Percentiles rank a stretch among this genome's conserved stretches.
Conservation (phyloP, 2,329 filamentous ascomycete species). For the Microdochium nivale region DNA sequence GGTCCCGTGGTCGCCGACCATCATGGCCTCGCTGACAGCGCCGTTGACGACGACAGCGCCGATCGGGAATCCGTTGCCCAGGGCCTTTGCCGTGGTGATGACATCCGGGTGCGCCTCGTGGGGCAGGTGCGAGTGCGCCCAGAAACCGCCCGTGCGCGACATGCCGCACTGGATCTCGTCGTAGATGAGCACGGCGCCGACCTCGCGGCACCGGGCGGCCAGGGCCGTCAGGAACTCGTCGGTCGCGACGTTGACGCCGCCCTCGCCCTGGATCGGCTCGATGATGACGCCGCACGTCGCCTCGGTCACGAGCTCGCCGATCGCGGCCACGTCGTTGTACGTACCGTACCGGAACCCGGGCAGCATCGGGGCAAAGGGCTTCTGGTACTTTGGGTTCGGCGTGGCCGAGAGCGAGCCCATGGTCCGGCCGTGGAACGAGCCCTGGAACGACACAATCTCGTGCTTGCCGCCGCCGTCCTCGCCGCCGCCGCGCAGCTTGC, state of each 20-base stretch:
- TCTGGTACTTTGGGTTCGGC: slow-evolving; percentile 95
- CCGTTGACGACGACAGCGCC: slow-evolving; percentile 62
- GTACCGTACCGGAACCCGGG: slow-evolving; percentile 83
- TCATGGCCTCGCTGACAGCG: slow-evolving; percentile 57
- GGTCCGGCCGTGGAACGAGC: slow-evolving; percentile 91
- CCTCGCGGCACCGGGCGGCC: slow-evolving; percentile 74
- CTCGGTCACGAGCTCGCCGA: slow-evolving; percentile 69
- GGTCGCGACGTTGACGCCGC: slow-evolving; percentile 77
- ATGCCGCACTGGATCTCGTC: slow-evolving; percentile 98
- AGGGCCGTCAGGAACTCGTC: slow-evolving; percentile 78
- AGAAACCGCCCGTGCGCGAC: slow-evolving; percentile 76
- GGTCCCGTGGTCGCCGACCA: slow-evolving; percentile 78
- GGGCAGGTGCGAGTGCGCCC: slow-evolving; percentile 72
- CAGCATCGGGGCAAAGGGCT: slow-evolving; percentile 90
- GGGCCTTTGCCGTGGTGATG: slow-evolving; percentile 87
- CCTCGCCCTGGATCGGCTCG: slow-evolving; percentile 96
- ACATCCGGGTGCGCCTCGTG: slow-evolving; percentile 85
- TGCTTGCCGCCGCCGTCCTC: slow-evolving; percentile 63
- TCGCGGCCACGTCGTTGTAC: slow-evolving; percentile 70
- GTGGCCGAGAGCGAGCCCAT: slow-evolving; percentile 95
- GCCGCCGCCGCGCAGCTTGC: slow-evolving; percentile 60
- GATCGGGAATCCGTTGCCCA: slow-evolving; percentile 94
- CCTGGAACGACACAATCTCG: slow-evolving; percentile 84
- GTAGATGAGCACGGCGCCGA: slow-evolving; percentile 83
- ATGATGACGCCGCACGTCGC: slow-evolving; percentile 90